Conservation (phyloP, 176 grass and related monocot genomes). For the Panicum miliaceum region DNA sequence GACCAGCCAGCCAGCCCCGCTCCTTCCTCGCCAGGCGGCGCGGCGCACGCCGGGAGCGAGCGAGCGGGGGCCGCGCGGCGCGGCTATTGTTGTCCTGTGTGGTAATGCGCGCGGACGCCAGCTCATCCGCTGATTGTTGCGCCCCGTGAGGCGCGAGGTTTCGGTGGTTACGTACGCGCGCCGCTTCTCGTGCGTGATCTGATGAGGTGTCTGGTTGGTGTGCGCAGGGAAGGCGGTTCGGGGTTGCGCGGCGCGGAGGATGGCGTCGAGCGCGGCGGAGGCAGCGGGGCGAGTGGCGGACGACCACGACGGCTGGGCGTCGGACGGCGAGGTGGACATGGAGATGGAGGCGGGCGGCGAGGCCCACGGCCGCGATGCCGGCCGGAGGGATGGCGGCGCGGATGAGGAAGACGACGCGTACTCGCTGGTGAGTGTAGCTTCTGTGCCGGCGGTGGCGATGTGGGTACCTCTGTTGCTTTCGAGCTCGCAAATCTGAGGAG, state of each 20-base stretch:
- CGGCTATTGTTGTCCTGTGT: not conserved
- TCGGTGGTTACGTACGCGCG: not conserved
- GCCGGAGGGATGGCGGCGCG: slow-evolving; percentile 4
- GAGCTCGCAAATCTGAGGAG: slow-evolving; percentile 24
- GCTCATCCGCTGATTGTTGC: not conserved
- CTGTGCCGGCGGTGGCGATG: not conserved
- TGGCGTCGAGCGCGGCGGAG: slow-evolving; percentile 37
- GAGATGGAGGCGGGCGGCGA: slow-evolving; percentile 40
- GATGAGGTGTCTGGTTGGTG: slow-evolving; percentile 30
- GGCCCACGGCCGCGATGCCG: slow-evolving; percentile 12
- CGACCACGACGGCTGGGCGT: slow-evolving; percentile 21
- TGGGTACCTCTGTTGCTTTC: not conserved
- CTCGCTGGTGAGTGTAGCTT: slow-evolving; percentile 46
- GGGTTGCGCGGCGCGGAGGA: not conserved
- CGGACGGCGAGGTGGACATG: slow-evolving; percentile 59
- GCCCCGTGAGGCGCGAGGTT: not conserved
- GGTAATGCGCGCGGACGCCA: not conserved
- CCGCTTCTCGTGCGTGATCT: slow-evolving; percentile 16
- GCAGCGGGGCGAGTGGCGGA: slow-evolving; percentile 19
- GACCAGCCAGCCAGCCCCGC: not conserved
- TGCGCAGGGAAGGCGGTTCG: slow-evolving; percentile 24
- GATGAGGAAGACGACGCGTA: slow-evolving; percentile 45
- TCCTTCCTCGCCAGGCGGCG: not conserved
- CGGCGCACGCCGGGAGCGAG: not conserved
- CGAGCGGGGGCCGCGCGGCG: not conserved